phyloP scores from a whole-genome alignment of 2,329 filamentous ascomycete species.

The Coniochaeta sp. region DNA sequence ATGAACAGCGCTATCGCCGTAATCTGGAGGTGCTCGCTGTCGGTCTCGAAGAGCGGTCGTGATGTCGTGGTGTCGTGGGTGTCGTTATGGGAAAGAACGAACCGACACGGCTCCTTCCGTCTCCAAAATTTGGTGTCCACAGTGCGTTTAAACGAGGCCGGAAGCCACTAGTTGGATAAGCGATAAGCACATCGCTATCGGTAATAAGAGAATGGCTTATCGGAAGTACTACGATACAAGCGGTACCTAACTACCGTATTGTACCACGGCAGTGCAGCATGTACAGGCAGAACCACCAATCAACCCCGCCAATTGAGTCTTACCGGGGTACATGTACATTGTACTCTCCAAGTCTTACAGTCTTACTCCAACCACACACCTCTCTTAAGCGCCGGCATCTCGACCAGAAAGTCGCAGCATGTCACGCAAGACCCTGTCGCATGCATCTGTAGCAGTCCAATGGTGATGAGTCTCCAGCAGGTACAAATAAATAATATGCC shows the following conservation, averaged over 20 bases:
- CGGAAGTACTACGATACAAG: background rate
- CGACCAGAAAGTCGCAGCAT: background rate
- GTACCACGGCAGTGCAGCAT: no score
- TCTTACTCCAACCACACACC: background rate
- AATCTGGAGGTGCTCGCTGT: background rate
- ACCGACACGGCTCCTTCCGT: background rate
- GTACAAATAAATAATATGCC: background rate
- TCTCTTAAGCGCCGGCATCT: slow-evolving; percentile 1
- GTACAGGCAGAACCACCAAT: background rate
- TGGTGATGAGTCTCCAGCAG: background rate
- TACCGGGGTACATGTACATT: no score
- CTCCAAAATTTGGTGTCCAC: background rate
- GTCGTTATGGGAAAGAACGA: background rate
- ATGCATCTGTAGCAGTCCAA: background rate
- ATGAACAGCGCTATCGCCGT: background rate
- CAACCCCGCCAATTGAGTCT: background rate
- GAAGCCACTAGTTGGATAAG: background rate
- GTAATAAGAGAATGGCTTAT: background rate
- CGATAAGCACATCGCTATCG: background rate
- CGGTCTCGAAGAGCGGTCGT: background rate
- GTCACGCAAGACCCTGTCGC: background rate
- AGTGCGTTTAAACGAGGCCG: background rate
- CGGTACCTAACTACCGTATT: no score
- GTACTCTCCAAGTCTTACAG: no score
- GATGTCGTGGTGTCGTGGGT: background rate